Conservation (phyloP, 2,329 filamentous ascomycete genomes). For the Mycosphaerella sp. region DNA sequence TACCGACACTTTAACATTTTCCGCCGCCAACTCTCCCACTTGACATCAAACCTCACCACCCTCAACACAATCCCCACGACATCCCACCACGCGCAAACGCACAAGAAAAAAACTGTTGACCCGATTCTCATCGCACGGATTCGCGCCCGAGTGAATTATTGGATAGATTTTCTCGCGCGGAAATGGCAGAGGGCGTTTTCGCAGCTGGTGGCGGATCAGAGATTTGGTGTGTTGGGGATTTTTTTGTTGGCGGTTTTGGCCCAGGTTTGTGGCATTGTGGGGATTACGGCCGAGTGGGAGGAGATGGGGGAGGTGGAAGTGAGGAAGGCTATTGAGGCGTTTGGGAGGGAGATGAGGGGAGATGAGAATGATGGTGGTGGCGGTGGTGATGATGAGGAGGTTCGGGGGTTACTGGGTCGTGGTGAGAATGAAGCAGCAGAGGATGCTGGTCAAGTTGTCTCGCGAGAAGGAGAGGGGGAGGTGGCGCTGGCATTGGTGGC, state of each 20-base stretch:
- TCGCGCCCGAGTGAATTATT: constrained; percentile 32
- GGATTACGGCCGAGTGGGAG: constrained; percentile 39
- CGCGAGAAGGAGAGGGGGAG: neutral
- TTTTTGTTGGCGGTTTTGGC: constrained; percentile 40
- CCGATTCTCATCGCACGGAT: constrained; percentile 17
- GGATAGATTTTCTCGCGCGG: constrained; percentile 35
- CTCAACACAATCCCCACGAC: constrained; percentile 23
- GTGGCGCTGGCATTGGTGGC: neutral
- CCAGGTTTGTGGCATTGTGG: constrained; percentile 37
- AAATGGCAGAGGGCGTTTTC: constrained; percentile 37
- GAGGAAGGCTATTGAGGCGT: constrained; percentile 38
- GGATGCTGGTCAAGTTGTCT: constrained; percentile 31
- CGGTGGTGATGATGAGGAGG: no score
- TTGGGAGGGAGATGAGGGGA: constrained; percentile 37
- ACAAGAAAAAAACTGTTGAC: constrained; percentile 26
- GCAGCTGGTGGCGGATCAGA: constrained; percentile 40
- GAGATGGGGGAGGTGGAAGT: constrained; percentile 39
- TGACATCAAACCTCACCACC: constrained; percentile 39
- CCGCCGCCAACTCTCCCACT: constrained; percentile 56
- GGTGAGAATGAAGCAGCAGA: neutral
- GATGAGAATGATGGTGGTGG: constrained; percentile 24
- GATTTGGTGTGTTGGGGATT: constrained; percentile 42
- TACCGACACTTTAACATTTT: constrained; percentile 68
- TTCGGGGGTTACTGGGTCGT: no score
- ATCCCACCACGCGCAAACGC: constrained; percentile 27